phyloP scores from a whole-genome alignment of 176 grass and related monocot genomes.

The Oryza coarctata region DNA sequence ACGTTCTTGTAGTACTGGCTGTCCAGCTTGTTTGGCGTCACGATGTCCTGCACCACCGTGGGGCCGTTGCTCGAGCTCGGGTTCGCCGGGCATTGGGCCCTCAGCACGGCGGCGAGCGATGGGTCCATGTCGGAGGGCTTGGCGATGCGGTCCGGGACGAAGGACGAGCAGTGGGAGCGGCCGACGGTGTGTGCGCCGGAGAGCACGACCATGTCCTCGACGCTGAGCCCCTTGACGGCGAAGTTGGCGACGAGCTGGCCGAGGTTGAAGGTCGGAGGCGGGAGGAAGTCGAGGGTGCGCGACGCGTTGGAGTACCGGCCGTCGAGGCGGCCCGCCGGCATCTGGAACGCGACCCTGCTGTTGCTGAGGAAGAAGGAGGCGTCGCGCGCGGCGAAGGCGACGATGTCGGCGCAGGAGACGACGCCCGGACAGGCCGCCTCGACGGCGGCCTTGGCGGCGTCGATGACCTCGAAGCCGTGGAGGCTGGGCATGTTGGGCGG shows the following conservation, averaged over 20 bases:
- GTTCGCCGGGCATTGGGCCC: background rate
- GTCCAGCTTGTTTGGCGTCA: conserved; percentile 30
- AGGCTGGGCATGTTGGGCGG: conserved; percentile 53
- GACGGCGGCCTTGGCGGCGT: conserved; percentile 48
- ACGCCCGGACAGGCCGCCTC: conserved; percentile 32
- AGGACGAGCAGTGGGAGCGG: conserved; percentile 42
- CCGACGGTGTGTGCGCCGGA: conserved; percentile 50
- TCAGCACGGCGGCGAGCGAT: background rate
- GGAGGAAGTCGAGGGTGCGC: conserved; percentile 21
- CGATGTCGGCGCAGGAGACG: conserved; percentile 56
- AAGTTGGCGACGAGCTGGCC: background rate
- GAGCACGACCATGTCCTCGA: conserved; percentile 45
- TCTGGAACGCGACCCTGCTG: background rate
- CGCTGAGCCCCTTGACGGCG: conserved; percentile 29
- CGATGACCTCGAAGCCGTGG: conserved; percentile 62
- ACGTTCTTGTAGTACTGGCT: conserved; percentile 59
- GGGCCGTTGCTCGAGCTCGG: conserved; percentile 10
- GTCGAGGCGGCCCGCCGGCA: conserved; percentile 48
- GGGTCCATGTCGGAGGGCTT: background rate
- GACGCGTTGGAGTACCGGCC: conserved; percentile 4
- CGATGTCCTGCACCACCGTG: conserved; percentile 38
- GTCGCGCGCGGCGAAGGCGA: conserved; percentile 52
- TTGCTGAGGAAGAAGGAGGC: conserved; percentile 30
- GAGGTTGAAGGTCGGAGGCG: background rate
- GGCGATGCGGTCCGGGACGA: conserved; percentile 29